Evolutionary conservation across 78 protist genomes (phyloP).

Genomic region (Polysphondylium violaceum): DNA sequence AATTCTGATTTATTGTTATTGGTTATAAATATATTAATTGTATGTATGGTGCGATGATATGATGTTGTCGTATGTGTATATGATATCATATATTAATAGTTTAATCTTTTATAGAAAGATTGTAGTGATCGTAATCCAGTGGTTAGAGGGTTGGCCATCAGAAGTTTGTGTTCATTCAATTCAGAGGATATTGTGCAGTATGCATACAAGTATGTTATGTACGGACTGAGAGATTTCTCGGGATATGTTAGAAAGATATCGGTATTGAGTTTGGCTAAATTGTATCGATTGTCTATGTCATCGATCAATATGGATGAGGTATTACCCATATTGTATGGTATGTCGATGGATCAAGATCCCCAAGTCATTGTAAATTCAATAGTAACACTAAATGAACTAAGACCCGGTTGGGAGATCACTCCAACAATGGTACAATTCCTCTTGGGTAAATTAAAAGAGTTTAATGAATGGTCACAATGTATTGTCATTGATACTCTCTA

Average conservation of each 20-base stretch:
- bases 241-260: slow-evolving; percentile 97
- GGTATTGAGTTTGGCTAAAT: slow-evolving; percentile 86
- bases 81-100: background rate
- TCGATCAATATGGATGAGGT: slow-evolving; percentile 14
- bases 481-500: slow-evolving; percentile 62
- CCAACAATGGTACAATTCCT: slow-evolving; percentile 59
- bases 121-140: slow-evolving; percentile 93
- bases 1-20: slow-evolving; percentile 26
- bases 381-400: slow-evolving; percentile 88
- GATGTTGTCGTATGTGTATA: background rate
- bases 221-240: slow-evolving; percentile 84
- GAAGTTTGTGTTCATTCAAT: slow-evolving; percentile 78
- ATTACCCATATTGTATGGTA: slow-evolving; percentile 62
- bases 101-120: slow-evolving; percentile 82
- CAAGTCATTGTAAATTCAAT: slow-evolving; percentile 89
- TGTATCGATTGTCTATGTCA: slow-evolving; percentile 60
- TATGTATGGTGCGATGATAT: background rate
- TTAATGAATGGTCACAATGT: slow-evolving; percentile 93
- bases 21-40: slow-evolving; percentile 60
- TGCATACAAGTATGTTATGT: slow-evolving; percentile 58
- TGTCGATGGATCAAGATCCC: slow-evolving; percentile 88
- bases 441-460: slow-evolving; percentile 73
- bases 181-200: slow-evolving; percentile 90
- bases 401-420: slow-evolving; percentile 85
- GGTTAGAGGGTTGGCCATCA: slow-evolving; percentile 97